phyloP scores from a whole-genome alignment of 306 rosid genomes.

The Trifolium dubium region DNA sequence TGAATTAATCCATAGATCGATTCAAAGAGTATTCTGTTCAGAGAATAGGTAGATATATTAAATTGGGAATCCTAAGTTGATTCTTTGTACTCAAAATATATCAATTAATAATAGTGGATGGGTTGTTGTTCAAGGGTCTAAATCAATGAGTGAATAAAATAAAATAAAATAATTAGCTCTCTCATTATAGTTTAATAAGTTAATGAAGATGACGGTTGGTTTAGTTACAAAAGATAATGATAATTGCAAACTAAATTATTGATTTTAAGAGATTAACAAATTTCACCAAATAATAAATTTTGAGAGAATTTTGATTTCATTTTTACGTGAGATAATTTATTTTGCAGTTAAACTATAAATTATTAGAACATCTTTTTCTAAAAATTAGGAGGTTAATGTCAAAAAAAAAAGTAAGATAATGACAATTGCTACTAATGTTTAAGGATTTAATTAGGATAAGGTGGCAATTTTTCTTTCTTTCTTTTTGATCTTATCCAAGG shows the following conservation, averaged over 20 bases:
- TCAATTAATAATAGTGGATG: constrained; percentile 1
- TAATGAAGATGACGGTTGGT: constrained; percentile 29
- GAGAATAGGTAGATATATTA: neutral
- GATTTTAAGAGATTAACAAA: too few species aligned
- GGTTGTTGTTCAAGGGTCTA: constrained; percentile 44
- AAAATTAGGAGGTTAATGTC: too few species aligned
- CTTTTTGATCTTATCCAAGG: constrained; percentile 14
- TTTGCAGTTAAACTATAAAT: too few species aligned
- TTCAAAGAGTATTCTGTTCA: constrained; percentile 8
- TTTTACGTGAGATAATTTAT: too few species aligned
- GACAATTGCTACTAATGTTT: neutral
- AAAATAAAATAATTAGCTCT: neutral
- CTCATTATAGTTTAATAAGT: neutral
- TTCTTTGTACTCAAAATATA: constrained; percentile 1
- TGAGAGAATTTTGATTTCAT: too few species aligned
- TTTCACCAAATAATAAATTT: too few species aligned
- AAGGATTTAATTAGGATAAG: constrained; percentile 11
- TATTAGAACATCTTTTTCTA: too few species aligned
- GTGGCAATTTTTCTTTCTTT: constrained; percentile 1
- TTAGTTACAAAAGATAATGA: constrained; percentile 30
- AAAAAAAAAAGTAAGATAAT: too few species aligned
- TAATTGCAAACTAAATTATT: too few species aligned
- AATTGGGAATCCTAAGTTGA: neutral
- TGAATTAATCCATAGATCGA: neutral
- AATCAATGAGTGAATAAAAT: constrained; percentile 28